These are phyloP conservation scores for Capsicum baccatum DNA, from an alignment of 257 asterid genomes.

Conservation along the genomic window DNA sequence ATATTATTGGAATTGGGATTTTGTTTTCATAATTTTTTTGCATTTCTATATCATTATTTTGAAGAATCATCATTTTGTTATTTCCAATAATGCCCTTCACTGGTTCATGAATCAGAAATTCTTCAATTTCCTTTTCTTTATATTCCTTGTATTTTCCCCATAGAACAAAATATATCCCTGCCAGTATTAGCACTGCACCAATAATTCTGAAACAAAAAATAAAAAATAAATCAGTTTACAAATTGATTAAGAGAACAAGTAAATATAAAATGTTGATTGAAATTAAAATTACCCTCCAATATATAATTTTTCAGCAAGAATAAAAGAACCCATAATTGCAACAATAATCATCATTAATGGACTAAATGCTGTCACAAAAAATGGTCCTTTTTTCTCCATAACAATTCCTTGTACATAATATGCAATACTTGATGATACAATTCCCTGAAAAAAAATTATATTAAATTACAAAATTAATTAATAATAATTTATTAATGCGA, in stretches of 20 bases:
- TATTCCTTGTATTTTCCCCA: slow-evolving; percentile 70
- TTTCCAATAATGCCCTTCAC: slow-evolving; percentile 43
- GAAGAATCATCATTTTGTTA: slow-evolving; percentile 31
- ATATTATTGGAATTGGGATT: slow-evolving; percentile 42
- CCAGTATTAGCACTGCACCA: slow-evolving; percentile 57
- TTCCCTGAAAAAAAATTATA: slow-evolving; percentile 58
- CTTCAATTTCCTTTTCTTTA: slow-evolving; percentile 48
- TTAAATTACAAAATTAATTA: neutral
- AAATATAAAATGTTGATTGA: neutral
- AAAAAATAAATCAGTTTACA: neutral
- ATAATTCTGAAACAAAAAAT: slow-evolving; percentile 41
- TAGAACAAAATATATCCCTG: slow-evolving; percentile 56
- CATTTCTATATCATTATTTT: slow-evolving; percentile 49
- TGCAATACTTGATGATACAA: slow-evolving; percentile 84
- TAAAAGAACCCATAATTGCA: slow-evolving; percentile 90
- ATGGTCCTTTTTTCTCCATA: slow-evolving; percentile 84
- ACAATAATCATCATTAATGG: slow-evolving; percentile 94
- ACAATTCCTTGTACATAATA: slow-evolving; percentile 90
- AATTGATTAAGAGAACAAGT: neutral
- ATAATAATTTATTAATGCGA: neutral
- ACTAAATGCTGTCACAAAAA: slow-evolving; percentile 86
- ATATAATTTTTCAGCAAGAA: slow-evolving; percentile 75
- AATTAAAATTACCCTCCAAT: slow-evolving; percentile 77
- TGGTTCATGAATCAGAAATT: slow-evolving; percentile 45
- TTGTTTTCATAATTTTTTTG: slow-evolving; percentile 37